phyloP scores from a whole-genome alignment of 352 stramenopile genomes.

The Halophytophthora batemanensis region DNA sequence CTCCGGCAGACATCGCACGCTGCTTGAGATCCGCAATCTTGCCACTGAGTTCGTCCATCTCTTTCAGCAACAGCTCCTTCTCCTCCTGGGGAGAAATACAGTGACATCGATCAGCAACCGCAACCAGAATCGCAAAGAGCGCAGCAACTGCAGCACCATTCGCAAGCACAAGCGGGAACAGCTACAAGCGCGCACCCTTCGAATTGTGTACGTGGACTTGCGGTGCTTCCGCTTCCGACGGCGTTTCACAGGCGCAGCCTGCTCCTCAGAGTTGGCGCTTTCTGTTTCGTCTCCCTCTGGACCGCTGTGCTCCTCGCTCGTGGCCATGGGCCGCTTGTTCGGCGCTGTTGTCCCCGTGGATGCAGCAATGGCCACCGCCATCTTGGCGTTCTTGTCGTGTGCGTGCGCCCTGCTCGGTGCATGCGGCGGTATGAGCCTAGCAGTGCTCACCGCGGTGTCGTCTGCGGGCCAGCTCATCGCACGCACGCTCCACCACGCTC shows the following conservation, averaged over 20 bases:
- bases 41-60: slow-evolving; percentile 20
- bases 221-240: slow-evolving; percentile 16
- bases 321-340: background rate
- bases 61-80: slow-evolving; percentile 24
- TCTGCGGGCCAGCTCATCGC: too few species aligned
- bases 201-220: slow-evolving; percentile 21
- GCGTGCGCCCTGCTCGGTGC: too few species aligned
- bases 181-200: slow-evolving; percentile 14
- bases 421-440: too few species aligned
- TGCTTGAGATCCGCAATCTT: slow-evolving; percentile 28
- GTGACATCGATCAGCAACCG: background rate
- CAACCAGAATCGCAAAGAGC: background rate
- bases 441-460: too few species aligned
- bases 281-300: too few species aligned
- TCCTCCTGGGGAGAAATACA: slow-evolving; percentile 19
- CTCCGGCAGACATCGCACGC: slow-evolving; percentile 10
- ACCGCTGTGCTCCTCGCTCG: background rate
- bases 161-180: background rate
- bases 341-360: too few species aligned
- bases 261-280: too few species aligned
- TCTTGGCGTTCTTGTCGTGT: too few species aligned
- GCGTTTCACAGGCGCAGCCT: background rate
- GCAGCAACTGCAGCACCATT: background rate
- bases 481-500: too few species aligned
- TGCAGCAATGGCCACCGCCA: too few species aligned